Conservation (phyloP, 2,329 filamentous ascomycete genomes). For the Arthrobotrys pseudoclavata region DNA sequence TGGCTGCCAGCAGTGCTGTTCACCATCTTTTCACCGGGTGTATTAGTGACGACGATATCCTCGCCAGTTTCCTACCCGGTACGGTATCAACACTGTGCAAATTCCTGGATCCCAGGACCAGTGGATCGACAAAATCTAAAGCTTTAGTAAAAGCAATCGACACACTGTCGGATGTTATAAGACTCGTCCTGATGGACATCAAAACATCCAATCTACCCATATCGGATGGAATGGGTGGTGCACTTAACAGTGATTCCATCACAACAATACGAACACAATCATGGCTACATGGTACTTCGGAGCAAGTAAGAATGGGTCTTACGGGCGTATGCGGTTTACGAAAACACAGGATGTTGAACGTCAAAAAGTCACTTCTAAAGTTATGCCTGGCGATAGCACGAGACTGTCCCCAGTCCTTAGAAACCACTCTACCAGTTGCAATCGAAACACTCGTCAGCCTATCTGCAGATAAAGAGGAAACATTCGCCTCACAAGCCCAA, state of each 20-base stretch:
- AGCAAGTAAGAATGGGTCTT: constrained; percentile 86
- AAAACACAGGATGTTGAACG: constrained; percentile 76
- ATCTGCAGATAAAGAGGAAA: constrained; percentile 70
- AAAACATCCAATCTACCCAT: constrained; percentile 69
- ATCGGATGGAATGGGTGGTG: constrained; percentile 62
- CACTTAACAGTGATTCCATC: constrained; percentile 50
- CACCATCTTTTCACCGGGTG: constrained; percentile 72
- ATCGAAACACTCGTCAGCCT: constrained; percentile 85
- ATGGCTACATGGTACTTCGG: constrained; percentile 85
- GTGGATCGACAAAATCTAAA: constrained; percentile 71
- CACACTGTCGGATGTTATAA: constrained; percentile 72
- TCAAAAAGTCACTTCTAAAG: constrained; percentile 76
- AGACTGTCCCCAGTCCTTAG: constrained; percentile 82
- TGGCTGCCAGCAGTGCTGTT: constrained; percentile 77
- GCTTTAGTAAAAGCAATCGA: constrained; percentile 76
- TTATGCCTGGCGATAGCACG: constrained; percentile 80
- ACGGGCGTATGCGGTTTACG: constrained; percentile 82
- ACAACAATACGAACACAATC: constrained; percentile 57
- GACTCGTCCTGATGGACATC: constrained; percentile 73
- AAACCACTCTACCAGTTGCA: constrained; percentile 77
- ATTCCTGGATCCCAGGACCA: constrained; percentile 77
- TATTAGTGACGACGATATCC: constrained; percentile 78
- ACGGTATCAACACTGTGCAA: constrained; percentile 86
- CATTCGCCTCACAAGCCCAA: constrained; percentile 59
- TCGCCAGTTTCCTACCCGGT: constrained; percentile 89